phyloP scores from a whole-genome alignment of 139 green algal genomes.

The Diplosphaera chodatii region DNA sequence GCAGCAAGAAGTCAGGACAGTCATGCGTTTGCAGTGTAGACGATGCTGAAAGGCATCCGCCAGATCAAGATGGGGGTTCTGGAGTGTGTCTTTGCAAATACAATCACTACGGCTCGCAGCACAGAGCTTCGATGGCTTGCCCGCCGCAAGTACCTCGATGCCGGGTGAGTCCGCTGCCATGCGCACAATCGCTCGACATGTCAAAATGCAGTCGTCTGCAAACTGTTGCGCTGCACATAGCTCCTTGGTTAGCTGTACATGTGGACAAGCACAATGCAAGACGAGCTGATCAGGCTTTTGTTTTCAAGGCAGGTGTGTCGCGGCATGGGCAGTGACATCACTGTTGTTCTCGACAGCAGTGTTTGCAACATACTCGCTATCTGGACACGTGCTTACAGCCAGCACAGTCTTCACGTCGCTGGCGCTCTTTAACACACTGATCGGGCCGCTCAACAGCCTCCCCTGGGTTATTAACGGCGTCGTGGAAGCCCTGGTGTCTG shows the following conservation, averaged over 20 bases:
- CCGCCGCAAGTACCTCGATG: constrained; percentile 85
- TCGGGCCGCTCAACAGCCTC: constrained; percentile 76
- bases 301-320: constrained; percentile 80
- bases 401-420: constrained; percentile 74
- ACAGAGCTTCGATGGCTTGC: constrained; percentile 50
- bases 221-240: no score
- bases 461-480: constrained; percentile 79
- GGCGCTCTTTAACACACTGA: constrained; percentile 84
- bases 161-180: no score
- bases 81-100: constrained; percentile 43
- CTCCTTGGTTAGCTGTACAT: no score
- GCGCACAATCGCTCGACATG: no score
- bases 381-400: constrained; percentile 50
- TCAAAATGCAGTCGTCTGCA: no score
- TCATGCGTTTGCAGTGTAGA: no score
- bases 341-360: constrained; percentile 64
- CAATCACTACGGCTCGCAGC: constrained; percentile 19
- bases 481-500: constrained; percentile 67
- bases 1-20: no score
- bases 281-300: no score
- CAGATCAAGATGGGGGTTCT: constrained; percentile 55
- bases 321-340: constrained; percentile 77
- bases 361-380: constrained; percentile 53
- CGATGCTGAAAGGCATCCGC: constrained; percentile 49
- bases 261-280: no score